Evolutionary conservation across 306 rosid genomes (phyloP), one percentile per base, ranked within the genome.

Genomic region (Corylus heterophylla): DNA sequence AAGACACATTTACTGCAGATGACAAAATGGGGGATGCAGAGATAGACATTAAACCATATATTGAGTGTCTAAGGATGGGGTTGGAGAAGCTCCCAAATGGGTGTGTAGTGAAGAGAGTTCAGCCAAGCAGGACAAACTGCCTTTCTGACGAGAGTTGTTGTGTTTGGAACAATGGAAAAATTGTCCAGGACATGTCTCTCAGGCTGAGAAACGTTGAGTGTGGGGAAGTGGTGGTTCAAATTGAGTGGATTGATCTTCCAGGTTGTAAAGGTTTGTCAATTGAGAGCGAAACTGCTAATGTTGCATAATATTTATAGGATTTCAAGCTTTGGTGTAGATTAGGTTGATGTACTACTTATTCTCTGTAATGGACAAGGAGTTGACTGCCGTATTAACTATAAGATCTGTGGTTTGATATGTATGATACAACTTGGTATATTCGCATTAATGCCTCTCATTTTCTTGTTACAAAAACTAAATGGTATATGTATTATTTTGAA

Each of bases 11-110:
- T 50, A 84, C 89, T 0, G 73, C 37, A 49, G 98, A 95, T 70
- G 99, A 95, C 81, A 78, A 81, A 78, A 92, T 95, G 98, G 99
- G 99, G 0, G 92, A 91, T 16, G 96, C 98, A 12, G 90, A 78
- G 8, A 80, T 95, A 69, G 98, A 95, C 85, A 78, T 95, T 35
- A 83, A 79, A 74, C 97, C 98, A 17, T 95, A 87, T 70, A 13
- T 82, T 25, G 75, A 89, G 78, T 78, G 92, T 59, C 45, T 85
- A 20, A 69, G 80, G 71, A 80, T 88, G 97, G 88, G 76, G 0
- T 50, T 83, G 86, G 58, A 70, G 16, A 79, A 58, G 16, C 94
- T 90, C 17, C 92, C 94, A n/a, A 77, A 90, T 69, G 99, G 97
- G 0, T 83, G 88, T 52, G 81, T 80, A 22, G 74, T 93, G 10